A percentile compares a stretch with the other conserved stretches of the same genome.
phyloP scores from a whole-genome alignment of 73 alveolate species.

The Breviolum minutum region DNA sequence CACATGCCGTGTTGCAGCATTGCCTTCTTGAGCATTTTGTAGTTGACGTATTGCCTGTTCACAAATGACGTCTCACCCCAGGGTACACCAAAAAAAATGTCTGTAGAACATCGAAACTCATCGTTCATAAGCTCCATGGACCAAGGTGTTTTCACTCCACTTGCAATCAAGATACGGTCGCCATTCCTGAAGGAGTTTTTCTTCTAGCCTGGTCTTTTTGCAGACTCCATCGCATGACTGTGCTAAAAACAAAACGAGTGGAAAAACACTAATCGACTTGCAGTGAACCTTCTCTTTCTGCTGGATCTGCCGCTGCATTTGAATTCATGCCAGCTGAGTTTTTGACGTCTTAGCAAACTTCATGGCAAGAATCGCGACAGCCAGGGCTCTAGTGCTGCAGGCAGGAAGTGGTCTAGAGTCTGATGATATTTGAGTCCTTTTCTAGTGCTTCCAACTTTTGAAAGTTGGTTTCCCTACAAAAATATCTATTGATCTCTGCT shows the following conservation, averaged over 20 bases:
- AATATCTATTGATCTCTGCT: too few relatives aligned
- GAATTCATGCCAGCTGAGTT: background rate
- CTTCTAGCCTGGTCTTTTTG: constrained; percentile 24
- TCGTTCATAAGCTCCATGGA: background rate
- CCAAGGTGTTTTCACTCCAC: too few relatives aligned
- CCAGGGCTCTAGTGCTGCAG: background rate
- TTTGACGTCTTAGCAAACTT: constrained; percentile 54
- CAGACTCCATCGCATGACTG: too few relatives aligned
- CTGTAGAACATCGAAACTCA: background rate
- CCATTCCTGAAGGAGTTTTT: constrained; percentile 45
- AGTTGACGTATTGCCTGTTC: constrained; percentile 69
- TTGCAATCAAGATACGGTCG: background rate
- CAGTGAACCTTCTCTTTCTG: too few relatives aligned
- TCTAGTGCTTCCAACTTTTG: background rate
- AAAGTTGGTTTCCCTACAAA: too few relatives aligned
- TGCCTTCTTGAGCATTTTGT: constrained; percentile 79
- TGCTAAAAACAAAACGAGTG: background rate
- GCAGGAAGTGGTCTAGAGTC: background rate
- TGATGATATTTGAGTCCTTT: background rate
- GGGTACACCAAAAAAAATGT: too few relatives aligned
- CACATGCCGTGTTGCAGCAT: too few relatives aligned
- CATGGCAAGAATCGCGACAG: background rate
- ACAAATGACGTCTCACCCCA: too few relatives aligned
- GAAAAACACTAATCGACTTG: background rate
- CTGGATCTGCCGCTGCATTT: too few relatives aligned